Conservation (phyloP, 2,329 filamentous ascomycete genomes). For the Penicillium sp. region DNA sequence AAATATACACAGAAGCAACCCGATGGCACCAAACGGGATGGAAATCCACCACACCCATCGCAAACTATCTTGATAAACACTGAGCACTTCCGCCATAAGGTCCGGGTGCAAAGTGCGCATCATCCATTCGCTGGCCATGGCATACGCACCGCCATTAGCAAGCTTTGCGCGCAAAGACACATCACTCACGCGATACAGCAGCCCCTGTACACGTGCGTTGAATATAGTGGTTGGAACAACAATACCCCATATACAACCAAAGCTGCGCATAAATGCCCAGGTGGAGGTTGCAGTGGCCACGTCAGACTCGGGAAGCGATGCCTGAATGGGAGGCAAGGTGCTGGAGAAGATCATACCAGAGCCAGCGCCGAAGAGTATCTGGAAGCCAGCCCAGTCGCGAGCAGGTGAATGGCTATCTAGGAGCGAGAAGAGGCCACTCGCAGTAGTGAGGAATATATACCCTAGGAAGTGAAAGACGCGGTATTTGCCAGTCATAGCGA, state of each 20-base stretch:
- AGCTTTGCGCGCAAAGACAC: conserved; percentile 8
- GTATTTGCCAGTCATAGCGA: conserved; percentile 38
- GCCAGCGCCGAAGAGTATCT: conserved; percentile 29
- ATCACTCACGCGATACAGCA: conserved; percentile 17
- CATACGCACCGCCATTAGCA: conserved; percentile 24
- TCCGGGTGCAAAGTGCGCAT: background rate
- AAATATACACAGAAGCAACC: conserved; percentile 34
- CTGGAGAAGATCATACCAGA: conserved; percentile 28
- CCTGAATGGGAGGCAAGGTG: conserved; percentile 31
- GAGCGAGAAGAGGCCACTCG: conserved; percentile 29
- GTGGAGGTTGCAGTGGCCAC: conserved; percentile 26
- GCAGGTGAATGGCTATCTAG: conserved; percentile 25
- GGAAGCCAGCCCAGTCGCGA: conserved; percentile 30
- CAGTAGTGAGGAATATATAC: conserved; percentile 28
- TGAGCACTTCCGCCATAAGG: conserved; percentile 28
- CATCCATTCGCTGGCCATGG: conserved; percentile 13
- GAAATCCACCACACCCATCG: conserved; percentile 41
- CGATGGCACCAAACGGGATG: conserved; percentile 32
- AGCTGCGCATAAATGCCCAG: conserved; percentile 32
- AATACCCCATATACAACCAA: conserved; percentile 34
- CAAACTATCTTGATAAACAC: conserved; percentile 36
- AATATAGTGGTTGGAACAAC: conserved; percentile 33
- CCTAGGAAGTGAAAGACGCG: conserved; percentile 28
- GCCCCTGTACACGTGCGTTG: conserved; percentile 23
- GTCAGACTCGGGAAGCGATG: conserved; percentile 28